A percentile compares a stretch with the other conserved stretches of the same genome.
Conservation (phyloP, 495 filamentous ascomycete genomes). For the Haplographium delicatum region DNA sequence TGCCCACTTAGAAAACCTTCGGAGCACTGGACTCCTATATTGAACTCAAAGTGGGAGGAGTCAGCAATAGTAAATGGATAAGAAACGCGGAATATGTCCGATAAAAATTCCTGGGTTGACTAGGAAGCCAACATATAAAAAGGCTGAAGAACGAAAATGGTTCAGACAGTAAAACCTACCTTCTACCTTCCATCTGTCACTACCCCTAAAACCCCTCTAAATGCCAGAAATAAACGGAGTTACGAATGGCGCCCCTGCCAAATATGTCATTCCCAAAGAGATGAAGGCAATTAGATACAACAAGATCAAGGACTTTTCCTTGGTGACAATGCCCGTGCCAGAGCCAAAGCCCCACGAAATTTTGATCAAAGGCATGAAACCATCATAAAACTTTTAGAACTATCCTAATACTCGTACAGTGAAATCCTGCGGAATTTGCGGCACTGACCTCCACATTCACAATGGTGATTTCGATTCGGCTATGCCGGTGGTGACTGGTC, state of each 20-base stretch:
- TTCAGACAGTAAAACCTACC: too few relatives aligned
- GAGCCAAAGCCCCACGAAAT: conserved; percentile 9
- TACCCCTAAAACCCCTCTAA: not conserved
- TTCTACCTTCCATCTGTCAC: too few relatives aligned
- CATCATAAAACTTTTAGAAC: too few relatives aligned
- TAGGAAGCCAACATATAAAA: too few relatives aligned
- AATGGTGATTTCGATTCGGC: conserved; percentile 12
- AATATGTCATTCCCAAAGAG: conserved; percentile 7
- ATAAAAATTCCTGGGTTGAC: too few relatives aligned
- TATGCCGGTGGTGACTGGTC: conserved; percentile 29
- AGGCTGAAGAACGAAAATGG: too few relatives aligned
- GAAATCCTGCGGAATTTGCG: conserved; percentile 7
- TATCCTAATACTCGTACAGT: too few relatives aligned
- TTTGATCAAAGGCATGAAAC: conserved; percentile 15
- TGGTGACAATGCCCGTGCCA: conserved; percentile 11
- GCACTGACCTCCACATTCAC: conserved; percentile 7
- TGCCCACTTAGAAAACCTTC: not conserved
- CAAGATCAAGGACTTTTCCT: conserved; percentile 7
- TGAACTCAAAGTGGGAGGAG: not conserved
- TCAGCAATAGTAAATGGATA: not conserved
- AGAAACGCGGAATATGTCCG: too few relatives aligned
- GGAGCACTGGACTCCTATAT: not conserved
- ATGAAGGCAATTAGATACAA: conserved; percentile 12
- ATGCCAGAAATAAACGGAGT: conserved; percentile 1
- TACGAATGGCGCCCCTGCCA: conserved; percentile 5